A percentile compares a stretch with the other conserved stretches of the same genome.
Evolutionary conservation across 768 basidiomycete species (phyloP).

Genomic region (Exsudoporus frostii): DNA sequence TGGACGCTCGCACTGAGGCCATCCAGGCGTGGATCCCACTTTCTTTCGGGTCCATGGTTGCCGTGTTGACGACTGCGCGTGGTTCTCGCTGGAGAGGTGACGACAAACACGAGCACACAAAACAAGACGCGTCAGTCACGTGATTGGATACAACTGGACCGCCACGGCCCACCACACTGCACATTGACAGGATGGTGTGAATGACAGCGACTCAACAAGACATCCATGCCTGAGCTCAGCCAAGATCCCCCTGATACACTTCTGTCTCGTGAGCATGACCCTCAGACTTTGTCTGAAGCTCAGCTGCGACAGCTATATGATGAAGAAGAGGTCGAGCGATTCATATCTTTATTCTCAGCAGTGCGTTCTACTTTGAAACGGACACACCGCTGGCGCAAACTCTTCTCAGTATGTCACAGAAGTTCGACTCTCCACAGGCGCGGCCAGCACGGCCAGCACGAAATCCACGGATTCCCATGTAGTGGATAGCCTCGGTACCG

Average conservation of each 20-base stretch:
- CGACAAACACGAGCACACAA: conserved; percentile 22
- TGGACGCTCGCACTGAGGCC: conserved; percentile 59
- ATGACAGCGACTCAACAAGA: no score
- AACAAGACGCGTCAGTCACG: conserved; percentile 27
- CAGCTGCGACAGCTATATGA: conserved; percentile 60
- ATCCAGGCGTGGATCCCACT: conserved; percentile 68
- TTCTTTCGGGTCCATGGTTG: conserved; percentile 13
- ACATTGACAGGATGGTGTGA: no score
- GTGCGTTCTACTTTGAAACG: conserved; percentile 36
- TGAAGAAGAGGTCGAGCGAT: conserved; percentile 60
- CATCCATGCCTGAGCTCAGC: conserved; percentile 11
- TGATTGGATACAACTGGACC: conserved; percentile 13
- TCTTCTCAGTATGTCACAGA: conserved; percentile 55
- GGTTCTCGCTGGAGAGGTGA: not conserved
- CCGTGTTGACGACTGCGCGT: not conserved
- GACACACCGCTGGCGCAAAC: not conserved
- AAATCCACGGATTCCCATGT: conserved; percentile 8
- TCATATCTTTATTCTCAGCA: conserved; percentile 56
- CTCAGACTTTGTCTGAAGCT: conserved; percentile 42
- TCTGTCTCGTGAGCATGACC: not conserved
- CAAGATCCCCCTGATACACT: not conserved
- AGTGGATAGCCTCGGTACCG: not conserved
- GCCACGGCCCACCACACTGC: no score
- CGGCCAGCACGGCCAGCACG: conserved; percentile 29
- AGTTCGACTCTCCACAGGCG: conserved; percentile 37